These are phyloP conservation scores for Apiospora arundinis DNA, from an alignment of 2,329 filamentous ascomycete species.

Conservation along the genomic window DNA sequence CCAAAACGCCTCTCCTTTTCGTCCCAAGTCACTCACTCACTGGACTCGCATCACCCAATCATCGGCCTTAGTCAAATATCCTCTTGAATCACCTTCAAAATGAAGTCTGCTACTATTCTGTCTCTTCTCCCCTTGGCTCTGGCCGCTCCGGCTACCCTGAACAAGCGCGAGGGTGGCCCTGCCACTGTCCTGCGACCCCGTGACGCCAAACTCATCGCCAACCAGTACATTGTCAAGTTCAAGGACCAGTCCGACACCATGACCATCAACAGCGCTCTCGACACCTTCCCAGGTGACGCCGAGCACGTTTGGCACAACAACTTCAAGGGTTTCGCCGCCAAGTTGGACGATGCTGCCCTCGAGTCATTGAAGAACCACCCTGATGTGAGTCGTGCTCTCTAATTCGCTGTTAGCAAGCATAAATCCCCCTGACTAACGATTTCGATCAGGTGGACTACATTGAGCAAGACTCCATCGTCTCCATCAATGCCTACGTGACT, in stretches of 20 bases:
- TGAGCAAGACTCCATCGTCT: slow-evolving; percentile 32
- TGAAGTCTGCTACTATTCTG: slow-evolving; percentile 28
- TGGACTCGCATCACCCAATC: slow-evolving; percentile 13
- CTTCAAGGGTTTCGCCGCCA: slow-evolving; percentile 46
- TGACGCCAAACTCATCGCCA: slow-evolving; percentile 31
- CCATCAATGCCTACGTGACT: slow-evolving; percentile 27
- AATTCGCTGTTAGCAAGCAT: no score
- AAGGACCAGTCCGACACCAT: slow-evolving; percentile 39
- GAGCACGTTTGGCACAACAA: slow-evolving; percentile 32
- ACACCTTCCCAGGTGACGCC: slow-evolving; percentile 31
- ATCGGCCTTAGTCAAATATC: slow-evolving; percentile 9
- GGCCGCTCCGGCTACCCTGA: slow-evolving; percentile 28
- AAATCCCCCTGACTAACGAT: not conserved
- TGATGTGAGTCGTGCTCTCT: slow-evolving; percentile 41
- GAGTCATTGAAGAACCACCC: slow-evolving; percentile 42
- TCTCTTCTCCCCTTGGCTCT: slow-evolving; percentile 29
- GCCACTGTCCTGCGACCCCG: slow-evolving; percentile 27
- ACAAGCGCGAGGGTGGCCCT: slow-evolving; percentile 27
- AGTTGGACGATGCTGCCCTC: slow-evolving; percentile 47
- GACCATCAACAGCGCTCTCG: slow-evolving; percentile 36
- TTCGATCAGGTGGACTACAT: slow-evolving; percentile 30
- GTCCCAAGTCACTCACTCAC: slow-evolving; percentile 21
- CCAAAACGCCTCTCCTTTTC: not conserved
- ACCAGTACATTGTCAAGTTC: slow-evolving; percentile 49
- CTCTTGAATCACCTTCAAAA: slow-evolving; percentile 23